A percentile compares a stretch with the other conserved stretches of the same genome.
Evolutionary conservation across 306 rosid species (phyloP).

Genomic region (Prunus mume): DNA sequence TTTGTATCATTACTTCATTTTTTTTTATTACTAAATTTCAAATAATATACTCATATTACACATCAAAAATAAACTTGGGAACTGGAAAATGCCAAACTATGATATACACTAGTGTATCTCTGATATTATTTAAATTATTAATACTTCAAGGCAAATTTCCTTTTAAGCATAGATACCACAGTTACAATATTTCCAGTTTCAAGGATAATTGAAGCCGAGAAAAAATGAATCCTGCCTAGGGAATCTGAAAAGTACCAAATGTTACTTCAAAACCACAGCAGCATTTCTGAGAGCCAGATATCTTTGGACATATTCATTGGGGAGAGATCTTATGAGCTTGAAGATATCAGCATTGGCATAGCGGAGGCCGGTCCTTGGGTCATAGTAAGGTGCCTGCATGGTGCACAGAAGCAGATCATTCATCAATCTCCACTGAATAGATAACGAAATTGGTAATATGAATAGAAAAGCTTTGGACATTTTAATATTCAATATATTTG

Average conservation of each 20-base stretch:
- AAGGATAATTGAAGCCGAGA: background rate
- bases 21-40: no score
- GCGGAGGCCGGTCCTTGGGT: slow-evolving; percentile 86
- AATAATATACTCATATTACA: background rate
- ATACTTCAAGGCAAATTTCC: no score
- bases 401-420: background rate
- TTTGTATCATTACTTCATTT: no score
- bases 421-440: background rate
- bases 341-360: slow-evolving; percentile 80
- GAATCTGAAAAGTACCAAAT: background rate
- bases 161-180: rapidly evolving
- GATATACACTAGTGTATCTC: no score
- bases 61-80: background rate
- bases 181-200: no score
- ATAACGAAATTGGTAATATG: background rate
- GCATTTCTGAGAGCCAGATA: slow-evolving; percentile 83
- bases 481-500: background rate
- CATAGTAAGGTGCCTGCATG: slow-evolving; percentile 88
- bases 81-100: background rate
- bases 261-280: slow-evolving; percentile 70
- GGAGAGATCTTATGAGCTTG: slow-evolving; percentile 74
- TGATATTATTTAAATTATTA: no score
- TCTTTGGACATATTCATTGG: slow-evolving; percentile 85
- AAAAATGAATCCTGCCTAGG: background rate
- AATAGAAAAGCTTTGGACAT: background rate